Percentiles rank a stretch among this genome's conserved stretches.
Evolutionary conservation across 2,329 filamentous ascomycete genomes (phyloP).

Genomic region (Aspergillus felis): DNA sequence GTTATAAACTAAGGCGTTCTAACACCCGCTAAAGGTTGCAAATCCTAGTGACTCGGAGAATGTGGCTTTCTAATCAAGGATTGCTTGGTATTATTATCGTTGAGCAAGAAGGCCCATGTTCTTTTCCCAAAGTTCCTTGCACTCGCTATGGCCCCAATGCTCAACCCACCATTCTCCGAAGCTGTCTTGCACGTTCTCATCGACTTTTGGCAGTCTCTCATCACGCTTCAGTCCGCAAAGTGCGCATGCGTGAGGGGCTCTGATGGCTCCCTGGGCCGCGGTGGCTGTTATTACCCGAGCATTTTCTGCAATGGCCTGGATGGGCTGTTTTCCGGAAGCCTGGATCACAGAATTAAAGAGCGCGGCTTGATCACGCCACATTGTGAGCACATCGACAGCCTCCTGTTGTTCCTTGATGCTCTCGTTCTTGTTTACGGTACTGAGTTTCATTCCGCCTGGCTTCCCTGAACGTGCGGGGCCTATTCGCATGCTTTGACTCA

Average conservation of each 20-base stretch:
- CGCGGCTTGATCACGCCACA: conserved; percentile 74
- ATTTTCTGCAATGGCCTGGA: conserved; percentile 70
- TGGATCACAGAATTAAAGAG: conserved; percentile 62
- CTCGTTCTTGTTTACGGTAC: conserved; percentile 79
- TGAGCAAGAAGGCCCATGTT: conserved; percentile 68
- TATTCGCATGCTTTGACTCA: conserved; percentile 86
- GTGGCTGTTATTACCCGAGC: conserved; percentile 64
- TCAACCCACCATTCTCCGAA: conserved; percentile 98
- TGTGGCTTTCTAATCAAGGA: background rate
- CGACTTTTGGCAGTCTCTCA: conserved; percentile 73
- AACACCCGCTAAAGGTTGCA: background rate
- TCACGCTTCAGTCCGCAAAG: conserved; percentile 86
- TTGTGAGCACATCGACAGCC: conserved; percentile 68
- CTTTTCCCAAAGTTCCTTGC: conserved; percentile 79
- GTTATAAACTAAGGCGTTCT: background rate
- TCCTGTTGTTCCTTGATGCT: conserved; percentile 80
- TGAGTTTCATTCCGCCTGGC: conserved; percentile 81
- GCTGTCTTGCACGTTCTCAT: conserved; percentile 75
- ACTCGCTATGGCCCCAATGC: conserved; percentile 76
- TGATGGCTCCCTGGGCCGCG: conserved; percentile 62
- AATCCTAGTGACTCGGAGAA: background rate
- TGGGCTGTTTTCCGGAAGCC: conserved; percentile 35
- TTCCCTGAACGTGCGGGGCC: conserved; percentile 68
- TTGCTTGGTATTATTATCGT: conserved; percentile 44
- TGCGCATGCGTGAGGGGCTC: conserved; percentile 70